Base-by-base conservation (phyloP, 148 eudicot species). In the Simmondsia chinensis region DNA sequence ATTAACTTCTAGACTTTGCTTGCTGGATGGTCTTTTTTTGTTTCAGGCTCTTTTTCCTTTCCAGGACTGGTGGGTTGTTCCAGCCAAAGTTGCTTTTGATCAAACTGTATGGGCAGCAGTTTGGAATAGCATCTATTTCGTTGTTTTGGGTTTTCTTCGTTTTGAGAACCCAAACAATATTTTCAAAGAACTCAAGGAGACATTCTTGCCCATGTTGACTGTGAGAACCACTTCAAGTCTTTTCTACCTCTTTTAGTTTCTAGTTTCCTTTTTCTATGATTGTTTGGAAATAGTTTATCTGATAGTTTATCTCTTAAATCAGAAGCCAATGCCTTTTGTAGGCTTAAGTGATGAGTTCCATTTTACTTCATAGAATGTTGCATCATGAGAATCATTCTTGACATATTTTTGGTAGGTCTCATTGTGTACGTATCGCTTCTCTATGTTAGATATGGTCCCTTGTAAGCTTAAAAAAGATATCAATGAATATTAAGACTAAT, bases 61-160 rank as follows among this genome's bases (percentile, higher is more conserved):
- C 52, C 77, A 79, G 25, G 94, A 60, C 40, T 91, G 99, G 99
- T 91, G 99, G 99, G 95, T 68, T 17, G 94, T 91, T 61, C 95
- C 86, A 36, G 60, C 61, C 20, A 91, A 91, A 73, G 95, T 85
- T 43, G 80, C 52, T 40, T 82, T 91, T 68, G 99, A 91, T 57
- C 99, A 91, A 69, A 85, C 99, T 16, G 70, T 53, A 22, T 91
- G 99, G 99, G 44, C 95, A 26, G 89, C 78, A 25, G 22, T 79
- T 48, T 91, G 99, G 99, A 91, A 91, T 64, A 85, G 94, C 73
- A 85, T 91, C 20, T 91, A 91, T 72, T 91, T 42, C 46, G 50
- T 69, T 1, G 73, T 76, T 52, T 42, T 91, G 44, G 99, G 86
- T 20, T n/a, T 79, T 13, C 46, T 91, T 48, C 75, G 99, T 16